Evolutionary conservation across 176 grass and related monocot species (phyloP).

Genomic region (Microstegium vimineum): DNA sequence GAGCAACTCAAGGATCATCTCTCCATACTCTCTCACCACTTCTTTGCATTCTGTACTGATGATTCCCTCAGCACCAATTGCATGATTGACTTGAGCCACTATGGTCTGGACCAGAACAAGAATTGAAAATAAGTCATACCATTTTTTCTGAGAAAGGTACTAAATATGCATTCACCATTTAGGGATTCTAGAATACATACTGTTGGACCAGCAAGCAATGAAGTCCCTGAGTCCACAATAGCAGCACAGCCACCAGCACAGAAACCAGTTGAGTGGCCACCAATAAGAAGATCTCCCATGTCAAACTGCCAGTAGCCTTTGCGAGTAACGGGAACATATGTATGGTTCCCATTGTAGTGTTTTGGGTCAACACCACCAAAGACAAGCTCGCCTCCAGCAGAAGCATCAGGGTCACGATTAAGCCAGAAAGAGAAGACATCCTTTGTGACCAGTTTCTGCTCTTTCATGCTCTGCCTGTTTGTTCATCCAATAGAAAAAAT

Average conservation of each 20-base stretch:
- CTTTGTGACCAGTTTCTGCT: constrained; percentile 66
- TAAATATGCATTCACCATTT: neutral
- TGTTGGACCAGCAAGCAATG: constrained; percentile 78
- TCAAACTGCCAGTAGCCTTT: constrained; percentile 97
- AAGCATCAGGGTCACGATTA: constrained; percentile 68
- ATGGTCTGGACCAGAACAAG: constrained; percentile 43
- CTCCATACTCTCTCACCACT: constrained; percentile 79
- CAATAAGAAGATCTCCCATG: constrained; percentile 71
- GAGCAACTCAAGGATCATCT: constrained; percentile 73
- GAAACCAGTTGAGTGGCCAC: constrained; percentile 57
- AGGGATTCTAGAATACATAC: constrained; percentile 45
- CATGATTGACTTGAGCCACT: constrained; percentile 86
- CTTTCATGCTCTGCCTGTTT: constrained; percentile 77
- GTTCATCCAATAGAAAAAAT: constrained; percentile 30
- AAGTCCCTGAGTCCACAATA: constrained; percentile 94
- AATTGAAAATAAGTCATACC: neutral
- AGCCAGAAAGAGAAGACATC: constrained; percentile 96
- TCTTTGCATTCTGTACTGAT: constrained; percentile 87
- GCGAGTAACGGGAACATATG: constrained; percentile 76
- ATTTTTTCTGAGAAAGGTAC: neutral
- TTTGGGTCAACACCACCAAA: constrained; percentile 81
- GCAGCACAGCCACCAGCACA: constrained; percentile 82
- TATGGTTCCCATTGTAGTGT: constrained; percentile 68
- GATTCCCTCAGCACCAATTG: constrained; percentile 91
- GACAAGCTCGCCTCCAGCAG: constrained; percentile 71